Conservation (phyloP, 805 yeast genomes). For the Cyberlindnera galapagoensis region DNA sequence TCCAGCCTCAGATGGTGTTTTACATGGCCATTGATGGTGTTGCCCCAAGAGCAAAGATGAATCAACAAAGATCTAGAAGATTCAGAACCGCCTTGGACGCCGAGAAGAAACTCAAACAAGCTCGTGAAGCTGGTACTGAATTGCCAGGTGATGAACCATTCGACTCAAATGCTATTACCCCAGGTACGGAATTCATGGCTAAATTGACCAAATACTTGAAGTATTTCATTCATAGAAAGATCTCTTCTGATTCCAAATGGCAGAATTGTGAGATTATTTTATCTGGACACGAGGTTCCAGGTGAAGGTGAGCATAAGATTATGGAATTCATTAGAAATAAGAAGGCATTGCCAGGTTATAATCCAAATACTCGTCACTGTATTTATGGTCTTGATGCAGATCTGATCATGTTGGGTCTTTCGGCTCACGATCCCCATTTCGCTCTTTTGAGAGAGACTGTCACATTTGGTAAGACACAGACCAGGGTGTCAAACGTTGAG, state of each 20-base stretch:
- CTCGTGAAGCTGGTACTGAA: constrained; percentile 63
- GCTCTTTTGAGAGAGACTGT: constrained; percentile 94
- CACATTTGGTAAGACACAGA: constrained; percentile 57
- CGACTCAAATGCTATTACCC: constrained; percentile 90
- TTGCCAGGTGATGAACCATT: constrained; percentile 81
- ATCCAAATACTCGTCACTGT: constrained; percentile 85
- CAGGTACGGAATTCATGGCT: constrained; percentile 96
- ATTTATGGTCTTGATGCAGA: constrained; percentile 96
- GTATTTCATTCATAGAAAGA: constrained; percentile 83
- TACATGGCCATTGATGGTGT: constrained; percentile 99
- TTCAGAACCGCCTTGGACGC: constrained; percentile 93
- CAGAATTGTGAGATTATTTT: constrained; percentile 66
- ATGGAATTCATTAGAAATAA: constrained; percentile 84
- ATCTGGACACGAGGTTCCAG: constrained; percentile 95
- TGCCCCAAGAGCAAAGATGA: constrained; percentile 98
- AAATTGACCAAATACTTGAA: constrained; percentile 74
- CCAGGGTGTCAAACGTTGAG: constrained; percentile 44
- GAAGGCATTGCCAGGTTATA: constrained; percentile 66
- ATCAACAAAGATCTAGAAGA: constrained; percentile 94
- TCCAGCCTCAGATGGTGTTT: constrained; percentile 78
- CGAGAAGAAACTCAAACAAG: constrained; percentile 68
- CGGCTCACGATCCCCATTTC: constrained; percentile 93
- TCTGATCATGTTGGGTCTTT: constrained; percentile 85
- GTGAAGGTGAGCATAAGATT: constrained; percentile 97
- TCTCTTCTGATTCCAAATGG: constrained; percentile 85